Evolutionary conservation across 495 filamentous ascomycete species (phyloP), one percentile per base, ranked within the genome.

Genomic region (Lepidopterella palustris): DNA sequence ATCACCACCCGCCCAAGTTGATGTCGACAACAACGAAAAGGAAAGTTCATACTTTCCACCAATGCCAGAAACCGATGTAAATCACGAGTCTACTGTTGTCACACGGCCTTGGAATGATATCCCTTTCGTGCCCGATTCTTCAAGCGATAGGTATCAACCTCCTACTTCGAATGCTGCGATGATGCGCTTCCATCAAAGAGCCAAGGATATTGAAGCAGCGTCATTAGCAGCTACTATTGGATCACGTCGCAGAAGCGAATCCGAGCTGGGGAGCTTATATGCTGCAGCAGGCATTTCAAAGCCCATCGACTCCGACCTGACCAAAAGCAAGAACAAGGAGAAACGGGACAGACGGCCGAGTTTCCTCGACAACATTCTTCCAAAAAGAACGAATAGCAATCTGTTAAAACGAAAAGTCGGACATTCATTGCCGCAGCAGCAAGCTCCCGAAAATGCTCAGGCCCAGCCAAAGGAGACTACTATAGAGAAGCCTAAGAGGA

Each of bases 171-270:
- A 71, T 53, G 63, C 63, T 28, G 70, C 70, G 2, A 72, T 72
- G 51, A 66, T 65, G 68, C 61, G 64, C 18, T 72, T 71, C 58
- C 39, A 23, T n/a, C 51, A 55, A 39, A 52, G 64, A 29, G 64
- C 64, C 11, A 69, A 63, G 39, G 70, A 71, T 28, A 28, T 72
- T 3, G 70, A 72, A 26, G 52, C 63, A 20, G 66, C 68, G 3
- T 72, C 70, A 18, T 66, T 69, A 31, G 62, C 70, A 28, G 70
- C 68, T 40, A 72, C 70, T 27, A 26, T 72, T 9, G 70, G 68
- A 10, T 72, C 70, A 10, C 68, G 70, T 39, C 60, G 70, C 20
- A 31, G 60, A 21, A 71, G 68, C 47, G 70, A 71, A 32, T 61
- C 67, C 23, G 70, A 72, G 40, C 13, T 71, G 20, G 67, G 60